Evolutionary conservation across 345 rosid species (phyloP).

Genomic region (Isatis tinctoria): DNA sequence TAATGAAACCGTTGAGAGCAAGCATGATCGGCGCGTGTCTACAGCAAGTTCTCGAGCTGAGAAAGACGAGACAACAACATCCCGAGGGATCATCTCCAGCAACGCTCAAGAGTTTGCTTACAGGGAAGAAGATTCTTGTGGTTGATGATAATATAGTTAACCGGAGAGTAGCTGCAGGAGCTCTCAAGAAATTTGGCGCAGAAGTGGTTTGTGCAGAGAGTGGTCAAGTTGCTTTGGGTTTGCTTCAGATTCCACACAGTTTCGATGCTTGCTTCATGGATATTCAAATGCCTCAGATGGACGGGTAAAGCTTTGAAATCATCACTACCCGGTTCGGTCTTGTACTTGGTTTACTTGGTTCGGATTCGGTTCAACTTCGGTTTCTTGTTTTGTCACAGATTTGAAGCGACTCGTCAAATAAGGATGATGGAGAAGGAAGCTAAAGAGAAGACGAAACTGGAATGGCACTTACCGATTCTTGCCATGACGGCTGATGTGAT

Average conservation of each 20-base stretch:
- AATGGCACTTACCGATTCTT: conserved; percentile 78
- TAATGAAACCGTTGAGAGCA: conserved; percentile 93
- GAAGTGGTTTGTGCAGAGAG: conserved; percentile 80
- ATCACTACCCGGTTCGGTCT: no score
- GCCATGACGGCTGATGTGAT: conserved; percentile 99
- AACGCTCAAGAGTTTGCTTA: conserved; percentile 53
- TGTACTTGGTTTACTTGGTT: no score
- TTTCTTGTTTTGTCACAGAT: conserved; percentile 40
- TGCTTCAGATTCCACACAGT: conserved; percentile 74
- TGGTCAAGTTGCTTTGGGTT: conserved; percentile 68
- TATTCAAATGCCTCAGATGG: conserved; percentile 99
- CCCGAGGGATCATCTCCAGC: conserved; percentile 41
- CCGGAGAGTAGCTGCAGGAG: conserved; percentile 93
- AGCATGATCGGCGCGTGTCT: conserved; percentile 97
- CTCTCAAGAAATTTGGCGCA: conserved; percentile 92
- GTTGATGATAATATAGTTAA: conserved; percentile 91
- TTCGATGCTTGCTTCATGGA: conserved; percentile 99
- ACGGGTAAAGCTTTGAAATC: conserved; percentile 54
- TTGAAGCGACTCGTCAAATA: conserved; percentile 82
- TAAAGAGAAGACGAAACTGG: conserved; percentile 44
- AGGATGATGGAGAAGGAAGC: conserved; percentile 71
- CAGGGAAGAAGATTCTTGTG: conserved; percentile 79
- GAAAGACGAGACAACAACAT: conserved; percentile 55
- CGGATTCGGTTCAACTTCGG: not conserved
- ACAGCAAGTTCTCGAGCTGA: conserved; percentile 69